Evolutionary conservation across 1,139 yeast genomes (phyloP), one percentile per base, ranked within the genome.

Genomic region (Geotrichum carabidarum): DNA sequence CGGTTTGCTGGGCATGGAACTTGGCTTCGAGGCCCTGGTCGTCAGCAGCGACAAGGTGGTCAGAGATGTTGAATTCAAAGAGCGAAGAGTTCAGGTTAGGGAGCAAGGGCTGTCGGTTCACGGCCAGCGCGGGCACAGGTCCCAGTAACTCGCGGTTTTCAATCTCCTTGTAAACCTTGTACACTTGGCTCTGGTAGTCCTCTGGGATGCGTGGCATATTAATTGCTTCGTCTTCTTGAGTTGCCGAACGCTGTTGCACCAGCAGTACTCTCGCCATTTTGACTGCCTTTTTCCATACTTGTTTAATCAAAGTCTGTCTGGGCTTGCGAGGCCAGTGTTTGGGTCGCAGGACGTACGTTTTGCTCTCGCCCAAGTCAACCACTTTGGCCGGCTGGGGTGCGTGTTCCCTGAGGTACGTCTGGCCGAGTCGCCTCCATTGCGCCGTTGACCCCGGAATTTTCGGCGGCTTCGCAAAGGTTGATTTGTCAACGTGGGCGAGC

Each of bases 301-400:
- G 38, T n/a, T n/a, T n/a, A n/a, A n/a, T n/a, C n/a, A n/a, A n/a
- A n/a, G n/a, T n/a, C n/a, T n/a, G n/a, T n/a, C n/a, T n/a, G 5
- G 38, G 38, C 27, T 40, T 22, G 8, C 22, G 27, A 9, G 18
- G 31, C 44, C 44, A 41, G 31, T 17, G n/a, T 12, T 17, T 22
- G 11, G 44, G 44, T 41, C 22, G 18, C 8, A 41, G 14, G 32
- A 41, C 32, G n/a, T 41, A 22, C 6, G 58, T 50, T 22, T 48
- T 9, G 14, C 57, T 41, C 18, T 59, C 56, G 14, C 59, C 63
- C 17, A 68, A 48, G 14, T 60, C 48, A 2, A 66, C 57, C 6
- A 68, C 62, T 53, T 65, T 62, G 36, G 57, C 56, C 8, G 71
- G 71, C 7, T 59, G 55, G 1, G 64, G 60, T 32, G 65, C 61